Evolutionary conservation across 495 filamentous ascomycete species (phyloP), one percentile per base, ranked within the genome.

Genomic region (Xylaria castorea): DNA sequence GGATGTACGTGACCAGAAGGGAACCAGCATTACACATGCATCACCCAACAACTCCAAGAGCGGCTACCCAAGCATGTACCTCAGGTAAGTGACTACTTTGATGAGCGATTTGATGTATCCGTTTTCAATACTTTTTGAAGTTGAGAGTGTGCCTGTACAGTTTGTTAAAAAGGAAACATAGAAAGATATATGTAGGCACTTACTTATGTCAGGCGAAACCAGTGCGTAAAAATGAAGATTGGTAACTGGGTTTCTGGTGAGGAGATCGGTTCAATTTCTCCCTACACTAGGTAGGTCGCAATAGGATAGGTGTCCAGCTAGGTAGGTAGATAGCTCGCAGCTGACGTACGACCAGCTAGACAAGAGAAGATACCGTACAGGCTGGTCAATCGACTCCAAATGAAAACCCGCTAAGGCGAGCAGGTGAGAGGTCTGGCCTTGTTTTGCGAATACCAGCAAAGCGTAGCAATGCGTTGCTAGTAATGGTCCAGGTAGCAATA

Each of bases 1-100:
- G 68, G 34, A 64, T 32, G 58, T 64, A 44, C 53, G 58, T 71
- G 48, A 51, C 60, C 68, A 71, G 46, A 53, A 53, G 55, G 55
- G 68, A 62, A 27, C 68, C 68, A 70, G 68, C 68, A 70, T 61
- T 70, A 70, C 68, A 50, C 50, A 70, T 71, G 68, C 68, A 55
- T 53, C 58, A 64, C 51, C 20, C 20, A 60, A 18, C 36, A 36
- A 61, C 53, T 57, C 20, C 42, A 27, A 55, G 36, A 40, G 48
- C 22, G n/a, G 36, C 48, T 57, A 30, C 48, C 66, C 36, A 67
- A 46, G 46, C n/a, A 65, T 65, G 27, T 48, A 48, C 62, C 62
- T 46, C 40, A n/a, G 62, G 42, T 18, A 50, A 50, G 48, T 48
- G 40, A 48, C 27, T 53, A 53, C 42, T 40, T 48, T 44, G 22